phyloP scores from a whole-genome alignment of 1,139 yeast species.

The Taphrina wiesneri region DNA sequence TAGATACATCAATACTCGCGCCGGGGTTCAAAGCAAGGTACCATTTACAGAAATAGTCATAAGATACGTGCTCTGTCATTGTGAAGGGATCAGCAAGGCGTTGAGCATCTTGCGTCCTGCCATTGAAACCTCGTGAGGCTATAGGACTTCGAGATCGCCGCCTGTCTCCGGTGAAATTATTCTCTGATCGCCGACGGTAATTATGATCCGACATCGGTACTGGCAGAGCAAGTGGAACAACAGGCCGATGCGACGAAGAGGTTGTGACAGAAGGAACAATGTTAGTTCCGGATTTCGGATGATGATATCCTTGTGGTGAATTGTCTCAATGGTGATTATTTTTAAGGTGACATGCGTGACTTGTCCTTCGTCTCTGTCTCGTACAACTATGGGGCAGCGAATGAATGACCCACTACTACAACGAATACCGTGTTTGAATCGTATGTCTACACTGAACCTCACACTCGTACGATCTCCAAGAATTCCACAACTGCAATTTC shows the following conservation, averaged over 20 bases:
- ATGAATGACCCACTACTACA: no score
- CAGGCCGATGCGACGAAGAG: background rate
- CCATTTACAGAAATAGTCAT: slow-evolving; percentile 35
- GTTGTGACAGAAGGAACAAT: background rate
- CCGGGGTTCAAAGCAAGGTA: slow-evolving; percentile 34
- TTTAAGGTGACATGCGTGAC: no score
- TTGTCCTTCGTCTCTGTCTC: no score
- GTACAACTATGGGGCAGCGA: no score
- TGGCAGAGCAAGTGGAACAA: background rate
- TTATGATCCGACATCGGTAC: background rate
- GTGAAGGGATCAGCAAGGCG: slow-evolving; percentile 35
- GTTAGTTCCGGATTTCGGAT: background rate
- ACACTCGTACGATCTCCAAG: background rate
- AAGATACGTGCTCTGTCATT: slow-evolving; percentile 29
- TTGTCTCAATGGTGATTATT: background rate
- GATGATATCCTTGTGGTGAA: background rate
- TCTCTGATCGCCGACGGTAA: slow-evolving; percentile 3
- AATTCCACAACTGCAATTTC: background rate
- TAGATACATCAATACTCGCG: slow-evolving; percentile 11
- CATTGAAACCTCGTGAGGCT: background rate
- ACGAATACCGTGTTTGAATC: no score
- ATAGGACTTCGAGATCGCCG: slow-evolving; percentile 12
- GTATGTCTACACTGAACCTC: background rate
- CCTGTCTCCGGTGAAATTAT: background rate
- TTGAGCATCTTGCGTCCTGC: slow-evolving; percentile 1